Base-by-base conservation (phyloP, 805 yeast species). In the Cyberlindnera japonica region DNA sequence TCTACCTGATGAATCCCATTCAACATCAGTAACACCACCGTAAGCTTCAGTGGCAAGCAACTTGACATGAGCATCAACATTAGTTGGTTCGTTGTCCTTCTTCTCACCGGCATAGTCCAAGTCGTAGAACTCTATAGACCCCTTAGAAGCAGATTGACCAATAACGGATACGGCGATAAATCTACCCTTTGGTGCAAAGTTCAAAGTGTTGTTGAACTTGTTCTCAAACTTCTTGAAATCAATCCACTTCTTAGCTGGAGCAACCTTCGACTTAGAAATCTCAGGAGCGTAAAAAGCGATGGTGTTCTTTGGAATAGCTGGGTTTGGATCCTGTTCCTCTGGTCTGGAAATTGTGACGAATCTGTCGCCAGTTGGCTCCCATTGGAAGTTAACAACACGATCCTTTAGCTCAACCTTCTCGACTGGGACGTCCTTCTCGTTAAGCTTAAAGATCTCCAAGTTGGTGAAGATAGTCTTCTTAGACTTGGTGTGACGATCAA, bases 1-100 rank as follows among this genome's bases (percentile, higher is more conserved):
- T 66, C 98, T 77, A 53, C 99, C 99, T 37, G 95, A 83, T 43
- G 96, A 91, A 65, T 93, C 99, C 99, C 99, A 93, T 38, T 80
- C 71, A 46, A 89, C 59, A 60, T 83, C 85, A 37, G 95, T 83
- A 67, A 89, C 75, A 47, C 96, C 95, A 40, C 76, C 72, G 58
- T 73, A 84, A 53, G 77, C 80, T 49, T 80, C 81, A 27, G 74
- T 66, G 44, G 75, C 78, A 48, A 91, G 35, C 18, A 50, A 33
- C 49, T 66, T 66, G 27, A 54, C 58, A 45, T 61, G 62, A 19
- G 55, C 48, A 17, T 44, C 40, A 18, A 58, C 63, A 27, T 67
- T 68, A n/a, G 56, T 57, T 39, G 67, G 64, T 29, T 67, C 71
- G 46, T 60, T 58, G 36, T 66, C 69, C 41, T 68, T 74, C 48